Evolutionary conservation across 768 basidiomycete species (phyloP), one percentile per base, ranked within the genome.

Genomic region (Sarcodon sp.): DNA sequence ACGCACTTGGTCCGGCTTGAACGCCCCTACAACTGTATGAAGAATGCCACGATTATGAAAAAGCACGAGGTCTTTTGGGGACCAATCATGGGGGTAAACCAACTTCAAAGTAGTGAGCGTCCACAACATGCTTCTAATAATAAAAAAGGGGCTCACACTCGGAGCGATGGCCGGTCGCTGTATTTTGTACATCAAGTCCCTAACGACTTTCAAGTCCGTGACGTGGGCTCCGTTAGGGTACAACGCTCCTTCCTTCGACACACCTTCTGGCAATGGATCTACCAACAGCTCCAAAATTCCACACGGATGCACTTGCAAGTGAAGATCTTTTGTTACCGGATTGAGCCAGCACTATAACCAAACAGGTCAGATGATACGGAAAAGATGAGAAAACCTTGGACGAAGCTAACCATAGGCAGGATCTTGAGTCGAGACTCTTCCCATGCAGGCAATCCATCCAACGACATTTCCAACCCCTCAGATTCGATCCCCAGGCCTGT

Each of bases 81-180:
- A 74, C 89, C 91, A 93, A 57, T 92, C 86, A 57, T 92, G 89
- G 0, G 88, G 82, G 62, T 93, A 94, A 33, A 94, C 80, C 27
- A 87, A 69, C 77, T 85, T 54, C 33, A 33, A 12, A 31, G 18
- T 27, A 41, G 8, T 15, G 2, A 16, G 27, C 8, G 7, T 16
- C 15, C 32, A 33, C 45, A 37, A 36, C 43, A 31, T 38, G 38
- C 21, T 43, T 18, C 27, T 46, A 1, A 7, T 38, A 9, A 9
- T 1, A 44, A n/a, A 7, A 37, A 46, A 33, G 45, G 33, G 11
- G 63, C 75, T 57, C 52, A 83, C 83, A 48, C 65, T 61, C 12
- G 91, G 91, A 1, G 87, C 80, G 51, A 96, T 94, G 13, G 79
- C 90, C 4, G 92, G 91, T 9, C 90, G 67, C 61, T 93, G 90